These are phyloP conservation scores for Physaria fendleri DNA, from an alignment of 345 rosid genomes.

Conservation along the genomic window DNA sequence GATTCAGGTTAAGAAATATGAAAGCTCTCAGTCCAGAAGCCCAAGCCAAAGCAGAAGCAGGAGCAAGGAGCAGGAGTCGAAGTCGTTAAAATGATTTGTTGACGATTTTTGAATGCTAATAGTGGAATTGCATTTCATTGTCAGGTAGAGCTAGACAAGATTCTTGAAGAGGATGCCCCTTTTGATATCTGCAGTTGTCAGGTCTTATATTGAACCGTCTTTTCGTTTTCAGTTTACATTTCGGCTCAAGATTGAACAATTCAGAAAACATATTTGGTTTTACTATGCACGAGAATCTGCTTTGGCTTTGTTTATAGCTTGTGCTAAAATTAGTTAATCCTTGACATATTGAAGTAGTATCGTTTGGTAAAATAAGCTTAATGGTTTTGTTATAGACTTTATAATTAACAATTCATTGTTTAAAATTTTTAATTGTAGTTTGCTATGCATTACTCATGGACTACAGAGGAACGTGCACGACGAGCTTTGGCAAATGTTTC, in stretches of 20 bases:
- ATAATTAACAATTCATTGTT: not conserved
- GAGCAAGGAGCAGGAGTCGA: too few relatives aligned
- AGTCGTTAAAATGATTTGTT: too few relatives aligned
- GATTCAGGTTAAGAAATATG: too few relatives aligned
- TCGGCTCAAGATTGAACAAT: not conserved
- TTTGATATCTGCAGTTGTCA: slow-evolving; percentile 98
- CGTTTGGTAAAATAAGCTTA: not conserved
- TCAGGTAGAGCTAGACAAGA: slow-evolving; percentile 80
- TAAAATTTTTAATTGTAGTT: slow-evolving; percentile 74
- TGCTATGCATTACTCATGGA: slow-evolving; percentile 97
- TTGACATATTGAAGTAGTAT: not conserved
- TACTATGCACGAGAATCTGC: not conserved
- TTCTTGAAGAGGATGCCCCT: too few relatives aligned
- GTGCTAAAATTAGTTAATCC: not conserved
- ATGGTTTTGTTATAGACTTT: slow-evolving; percentile 12
- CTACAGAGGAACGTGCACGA: slow-evolving; percentile 87
- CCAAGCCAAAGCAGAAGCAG: too few relatives aligned
- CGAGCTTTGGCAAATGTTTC: slow-evolving; percentile 93
- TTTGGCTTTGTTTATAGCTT: not conserved
- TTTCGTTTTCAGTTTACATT: not conserved
- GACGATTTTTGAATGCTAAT: not conserved
- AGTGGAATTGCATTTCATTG: slow-evolving; percentile 14
- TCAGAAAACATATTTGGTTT: not conserved
- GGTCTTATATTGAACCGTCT: slow-evolving; percentile 33
- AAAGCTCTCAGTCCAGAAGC: too few relatives aligned